Base-by-base conservation (phyloP, 768 basidiomycete genomes). In the Rubroboletus satanas region DNA sequence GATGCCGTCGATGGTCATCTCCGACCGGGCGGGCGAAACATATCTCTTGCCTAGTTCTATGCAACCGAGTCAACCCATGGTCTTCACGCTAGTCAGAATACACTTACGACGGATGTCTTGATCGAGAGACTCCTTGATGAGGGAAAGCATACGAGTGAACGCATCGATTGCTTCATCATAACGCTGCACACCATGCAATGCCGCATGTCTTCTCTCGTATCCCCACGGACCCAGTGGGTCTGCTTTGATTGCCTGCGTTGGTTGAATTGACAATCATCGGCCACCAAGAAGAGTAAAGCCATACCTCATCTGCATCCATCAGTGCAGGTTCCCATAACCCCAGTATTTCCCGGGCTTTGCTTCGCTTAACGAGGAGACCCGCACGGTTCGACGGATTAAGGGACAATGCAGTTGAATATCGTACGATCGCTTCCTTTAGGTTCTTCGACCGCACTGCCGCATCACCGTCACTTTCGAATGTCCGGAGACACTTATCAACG, bases 351-450 rank as follows among this genome's bases (percentile, higher is more conserved):
- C 8, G 36, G 17, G 17, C 36, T 17, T 9, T 37, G 36, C 36
- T 17, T 17, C 36, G 36, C 36, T 37, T 37, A 37, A 60, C 14
- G 26, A 59, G 45, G 4, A 60, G 42, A 31, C 38, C 21, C 15
- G 32, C 26, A 2, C 12, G 42, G 7, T 44, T 48, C 2, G 43
- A 28, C 0, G 53, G 58, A n/a, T 41, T 21, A 15, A 61, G 15
- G 23, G 51, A 55, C 23, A 61, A 38, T 9, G 53, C 53, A 37
- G 45, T 8, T 5, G 58, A 49, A 17, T 61, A 61, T 10, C 14
- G 53, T n/a, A 11, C 2, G n/a, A 52, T 46, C 17, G 47, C 59
- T n/a, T 38, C 49, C 7, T 55, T 11, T 0, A 7, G 17, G 32
- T 52, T 21, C 17, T 33, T 10, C 15, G 41, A 37, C 10, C 14